These are phyloP conservation scores for Syzygium malaccense DNA, from an alignment of 441 rosid species.

Conservation along the genomic window DNA sequence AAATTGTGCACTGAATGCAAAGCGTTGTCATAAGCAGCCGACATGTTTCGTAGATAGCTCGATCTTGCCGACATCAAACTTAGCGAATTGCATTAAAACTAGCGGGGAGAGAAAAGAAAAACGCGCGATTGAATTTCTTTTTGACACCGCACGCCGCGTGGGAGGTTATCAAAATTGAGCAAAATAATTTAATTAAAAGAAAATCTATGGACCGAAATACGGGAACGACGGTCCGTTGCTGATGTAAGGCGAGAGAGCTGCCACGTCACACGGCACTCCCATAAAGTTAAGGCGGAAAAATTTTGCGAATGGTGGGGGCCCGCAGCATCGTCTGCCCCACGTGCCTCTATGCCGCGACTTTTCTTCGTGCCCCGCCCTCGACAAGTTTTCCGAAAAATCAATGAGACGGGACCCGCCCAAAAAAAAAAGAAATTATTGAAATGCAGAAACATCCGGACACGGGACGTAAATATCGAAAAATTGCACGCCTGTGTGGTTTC, in stretches of 20 bases:
- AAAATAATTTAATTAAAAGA: neutral
- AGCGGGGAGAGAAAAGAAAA: too few relatives aligned
- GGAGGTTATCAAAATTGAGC: neutral
- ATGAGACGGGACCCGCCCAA: neutral
- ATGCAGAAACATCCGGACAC: neutral
- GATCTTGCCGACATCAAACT: neutral
- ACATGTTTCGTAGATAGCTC: neutral
- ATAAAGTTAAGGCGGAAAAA: neutral
- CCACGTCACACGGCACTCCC: neutral
- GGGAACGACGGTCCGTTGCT: neutral
- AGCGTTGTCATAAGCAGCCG: neutral
- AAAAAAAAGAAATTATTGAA: neutral
- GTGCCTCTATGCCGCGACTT: neutral
- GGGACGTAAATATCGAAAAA: neutral
- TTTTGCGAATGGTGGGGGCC: neutral
- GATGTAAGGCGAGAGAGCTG: neutral
- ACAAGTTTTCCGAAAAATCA: neutral
- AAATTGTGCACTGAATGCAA: neutral
- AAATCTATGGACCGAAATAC: neutral
- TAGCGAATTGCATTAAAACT: neutral
- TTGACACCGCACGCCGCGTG: neutral
- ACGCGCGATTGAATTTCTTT: neutral
- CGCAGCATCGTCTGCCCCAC: neutral
- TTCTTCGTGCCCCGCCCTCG: neutral
- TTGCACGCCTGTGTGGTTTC: neutral